Base-by-base conservation (phyloP, 805 yeast genomes). In the Candida orba region DNA sequence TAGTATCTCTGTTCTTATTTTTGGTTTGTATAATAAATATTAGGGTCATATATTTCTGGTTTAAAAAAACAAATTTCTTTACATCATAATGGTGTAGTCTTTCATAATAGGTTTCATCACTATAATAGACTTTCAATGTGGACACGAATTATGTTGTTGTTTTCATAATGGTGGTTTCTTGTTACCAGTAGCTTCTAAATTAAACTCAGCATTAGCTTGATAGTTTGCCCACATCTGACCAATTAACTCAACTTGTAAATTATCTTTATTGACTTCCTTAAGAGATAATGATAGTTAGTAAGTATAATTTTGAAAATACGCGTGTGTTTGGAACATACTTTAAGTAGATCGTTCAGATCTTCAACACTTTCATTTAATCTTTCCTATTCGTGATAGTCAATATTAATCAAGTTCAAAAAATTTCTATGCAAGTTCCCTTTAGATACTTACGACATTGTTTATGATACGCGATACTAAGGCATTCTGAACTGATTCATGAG, bases 191-290 rank as follows among this genome's bases (percentile, higher is more conserved):
- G 84, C 75, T 35, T 78, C 76, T 36, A 87, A 58, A 52, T 84
- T 83, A 62, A 79, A 84, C 52, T 79, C 79, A 4, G 83, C 79
- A 52, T 81, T 83, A 34, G 80, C 73, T 46, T 76, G 73, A 57
- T 86, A 87, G 52, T 79, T 82, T 43, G 79, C 84, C 86, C 93
- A 84, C 75, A 87, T 77, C 52, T 79, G 84, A 3, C 88, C 74
- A 34, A 84, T 75, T 30, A 84, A 66, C 49, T 84, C 93, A 5
- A 81, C 71, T 41, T 84, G 80, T 58, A 80, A 73, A 54, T 84
- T 84, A 41, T 76, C 76, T 44, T 73, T 68, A 58, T 82, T 85
- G 12, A 84, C 76, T 40, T 78, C 70, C 61, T 64, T 27, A 6
- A 9, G 22, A 20, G 22, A 20, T 20, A 17, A 8, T 4, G 13